These are phyloP conservation scores for Blastobotrys parvus DNA, from an alignment of 805 yeast species.

Conservation along the genomic window DNA sequence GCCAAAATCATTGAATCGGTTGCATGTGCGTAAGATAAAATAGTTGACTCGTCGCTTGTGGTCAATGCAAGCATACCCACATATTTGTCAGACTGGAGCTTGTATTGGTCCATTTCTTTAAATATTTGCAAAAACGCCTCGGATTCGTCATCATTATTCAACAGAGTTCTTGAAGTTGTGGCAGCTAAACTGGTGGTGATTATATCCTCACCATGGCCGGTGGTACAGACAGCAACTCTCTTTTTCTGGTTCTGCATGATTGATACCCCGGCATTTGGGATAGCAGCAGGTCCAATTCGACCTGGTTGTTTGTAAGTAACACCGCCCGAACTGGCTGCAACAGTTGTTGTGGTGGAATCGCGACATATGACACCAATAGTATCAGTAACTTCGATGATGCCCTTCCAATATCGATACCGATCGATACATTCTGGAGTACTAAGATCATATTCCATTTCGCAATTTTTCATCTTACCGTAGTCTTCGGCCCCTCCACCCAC, in stretches of 20 bases:
- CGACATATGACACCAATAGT: constrained; percentile 34
- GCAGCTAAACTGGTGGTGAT: constrained; percentile 23
- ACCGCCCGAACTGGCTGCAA: constrained; percentile 35
- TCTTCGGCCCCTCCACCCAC: constrained; percentile 28
- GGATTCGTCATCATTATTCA: constrained; percentile 6
- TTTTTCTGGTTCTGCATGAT: too few species aligned
- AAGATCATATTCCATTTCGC: background rate
- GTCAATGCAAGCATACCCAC: constrained; percentile 13
- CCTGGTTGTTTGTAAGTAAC: constrained; percentile 30
- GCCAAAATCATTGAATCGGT: constrained; percentile 19
- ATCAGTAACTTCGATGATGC: constrained; percentile 22
- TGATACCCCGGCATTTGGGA: constrained; percentile 31
- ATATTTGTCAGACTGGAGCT: constrained; percentile 12
- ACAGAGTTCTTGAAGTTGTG: background rate
- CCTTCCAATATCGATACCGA: constrained; percentile 15
- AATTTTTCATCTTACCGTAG: constrained; percentile 18
- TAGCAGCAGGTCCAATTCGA: constrained; percentile 35
- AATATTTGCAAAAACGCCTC: background rate
- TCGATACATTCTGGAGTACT: constrained; percentile 11
- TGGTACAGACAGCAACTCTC: constrained; percentile 23
- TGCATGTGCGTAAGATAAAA: constrained; percentile 15
- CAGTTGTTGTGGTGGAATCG: constrained; percentile 19
- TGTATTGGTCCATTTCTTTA: background rate
- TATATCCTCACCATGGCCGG: constrained; percentile 37
- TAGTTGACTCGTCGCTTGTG: constrained; percentile 1